Evolutionary conservation across 2,329 filamentous ascomycete genomes (phyloP), one percentile per base, ranked within the genome.

Genomic region (Cercospora sojina): DNA sequence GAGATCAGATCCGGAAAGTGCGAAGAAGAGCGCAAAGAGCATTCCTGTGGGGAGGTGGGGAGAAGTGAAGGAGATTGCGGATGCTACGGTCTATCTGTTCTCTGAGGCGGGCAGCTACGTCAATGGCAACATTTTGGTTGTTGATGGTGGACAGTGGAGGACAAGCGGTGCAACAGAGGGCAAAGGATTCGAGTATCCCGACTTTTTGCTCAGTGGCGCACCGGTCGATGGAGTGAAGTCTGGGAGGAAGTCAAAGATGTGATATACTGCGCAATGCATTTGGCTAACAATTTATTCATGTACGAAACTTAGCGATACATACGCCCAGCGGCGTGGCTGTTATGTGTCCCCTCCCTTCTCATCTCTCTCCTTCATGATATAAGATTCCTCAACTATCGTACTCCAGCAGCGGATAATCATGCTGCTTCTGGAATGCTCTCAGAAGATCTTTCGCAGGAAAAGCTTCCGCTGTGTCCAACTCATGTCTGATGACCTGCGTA

Each of bases 51-150:
- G 92, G 1, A 85, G 93, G 64, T 88, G 88, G 78, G 95, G 94
- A 6, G 86, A 86, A 0, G 87, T 96, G 27, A 90, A 90, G 70
- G 94, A 99, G 75, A 93, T 99, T 74, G 91, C 93, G 0, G 94
- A 99, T 79, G 91, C 94, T 1, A 97, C 94, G 0, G 87, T 98
- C 0, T 99, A 89, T 74, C 78, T 98, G 64, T 95, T 97, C 76
- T 91, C 90, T 55, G 91, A 96, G 55, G 88, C 92, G 0, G 94
- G 90, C 0, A 92, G 90, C 76, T 97, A 91, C 77, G 88, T 98
- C 56, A 97, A 91, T 71, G 95, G 93, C 0, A 89, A 92, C 71
- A 86, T 88, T 3, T 80, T 97, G 38, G 91, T 96, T 32, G 91
- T 86, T 5, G 84, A 86, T 71, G 84, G 84, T 27, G 84, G 82